These are phyloP conservation scores for Onygena corvina DNA, from an alignment of 2,329 filamentous ascomycete species.

Conservation along the genomic window DNA sequence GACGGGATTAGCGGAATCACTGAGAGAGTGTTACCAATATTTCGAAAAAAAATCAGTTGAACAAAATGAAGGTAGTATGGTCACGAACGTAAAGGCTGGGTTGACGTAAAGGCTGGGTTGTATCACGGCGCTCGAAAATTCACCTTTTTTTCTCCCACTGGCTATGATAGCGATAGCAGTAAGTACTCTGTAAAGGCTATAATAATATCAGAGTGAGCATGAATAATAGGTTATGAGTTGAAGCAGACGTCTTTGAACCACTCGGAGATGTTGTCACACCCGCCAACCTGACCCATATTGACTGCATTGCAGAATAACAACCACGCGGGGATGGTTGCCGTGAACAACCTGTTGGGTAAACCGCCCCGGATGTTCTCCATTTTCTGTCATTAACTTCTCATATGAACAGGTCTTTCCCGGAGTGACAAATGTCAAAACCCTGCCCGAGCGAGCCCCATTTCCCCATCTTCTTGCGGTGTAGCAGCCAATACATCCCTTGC, in stretches of 20 bases:
- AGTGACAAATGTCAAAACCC: not conserved
- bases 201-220: not conserved
- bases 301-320: constrained; percentile 1
- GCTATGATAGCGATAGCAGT: not conserved
- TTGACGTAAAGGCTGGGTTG: not conserved
- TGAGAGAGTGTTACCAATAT: not conserved
- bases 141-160: not conserved
- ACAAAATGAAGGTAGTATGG: not conserved
- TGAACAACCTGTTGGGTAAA: constrained; percentile 3
- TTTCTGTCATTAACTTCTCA: constrained; percentile 1
- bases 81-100: not conserved
- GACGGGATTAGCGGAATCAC: not conserved
- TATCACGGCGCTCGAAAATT: not conserved
- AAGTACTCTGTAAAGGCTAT: not conserved
- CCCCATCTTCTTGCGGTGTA: not conserved
- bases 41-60: not conserved
- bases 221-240: not conserved
- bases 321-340: constrained; percentile 1
- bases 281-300: not conserved
- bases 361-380: constrained; percentile 4
- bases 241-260: not conserved
- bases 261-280: constrained; percentile 1
- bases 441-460: not conserved
- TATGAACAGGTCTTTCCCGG: not conserved
- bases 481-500: not conserved